These are phyloP conservation scores for Aspergillus jensenii DNA, from an alignment of 2,329 filamentous ascomycete species.

Conservation along the genomic window DNA sequence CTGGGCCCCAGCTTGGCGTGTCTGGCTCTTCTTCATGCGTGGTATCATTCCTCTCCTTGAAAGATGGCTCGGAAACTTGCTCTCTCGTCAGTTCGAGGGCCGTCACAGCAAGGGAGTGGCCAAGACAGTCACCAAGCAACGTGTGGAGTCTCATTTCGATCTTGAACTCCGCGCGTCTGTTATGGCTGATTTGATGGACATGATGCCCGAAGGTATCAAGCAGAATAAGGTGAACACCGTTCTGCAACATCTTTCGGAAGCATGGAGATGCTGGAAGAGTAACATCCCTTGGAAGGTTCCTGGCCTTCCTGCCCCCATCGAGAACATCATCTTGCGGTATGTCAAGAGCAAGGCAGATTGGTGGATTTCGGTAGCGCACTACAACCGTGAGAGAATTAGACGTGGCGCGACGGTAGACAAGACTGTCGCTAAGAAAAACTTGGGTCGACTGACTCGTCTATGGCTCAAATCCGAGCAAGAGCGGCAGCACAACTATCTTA, in stretches of 20 bases:
- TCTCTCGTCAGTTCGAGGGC: slow-evolving; percentile 96
- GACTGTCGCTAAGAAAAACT: slow-evolving; percentile 98
- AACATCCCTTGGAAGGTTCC: slow-evolving; percentile 99
- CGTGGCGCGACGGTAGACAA: slow-evolving; percentile 97
- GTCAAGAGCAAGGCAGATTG: slow-evolving; percentile 99
- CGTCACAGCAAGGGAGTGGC: slow-evolving; percentile 98
- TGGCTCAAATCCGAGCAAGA: slow-evolving; percentile 99
- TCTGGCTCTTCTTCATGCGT: slow-evolving; percentile 99
- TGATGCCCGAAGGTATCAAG: slow-evolving; percentile 99
- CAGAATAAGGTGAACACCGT: slow-evolving; percentile 99
- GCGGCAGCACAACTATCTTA: slow-evolving; percentile 98
- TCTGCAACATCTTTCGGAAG: slow-evolving; percentile 93
- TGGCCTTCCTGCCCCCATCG: slow-evolving; percentile 90
- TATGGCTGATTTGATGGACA: slow-evolving; percentile 99
- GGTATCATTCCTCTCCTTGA: slow-evolving; percentile 96
- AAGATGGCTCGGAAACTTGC: slow-evolving; percentile 93
- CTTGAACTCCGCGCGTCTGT: slow-evolving; percentile 95
- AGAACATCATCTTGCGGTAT: slow-evolving; percentile 97
- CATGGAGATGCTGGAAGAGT: slow-evolving; percentile 99
- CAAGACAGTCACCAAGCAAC: slow-evolving; percentile 98
- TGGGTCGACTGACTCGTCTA: slow-evolving; percentile 87
- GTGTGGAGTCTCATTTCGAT: slow-evolving; percentile 98
- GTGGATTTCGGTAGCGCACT: slow-evolving; percentile 99
- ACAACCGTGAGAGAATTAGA: slow-evolving; percentile 95
- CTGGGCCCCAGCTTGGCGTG: slow-evolving; percentile 97